These are phyloP conservation scores for Dichotomopilus funicola DNA, from an alignment of 2,329 filamentous ascomycete genomes.

Conservation along the genomic window DNA sequence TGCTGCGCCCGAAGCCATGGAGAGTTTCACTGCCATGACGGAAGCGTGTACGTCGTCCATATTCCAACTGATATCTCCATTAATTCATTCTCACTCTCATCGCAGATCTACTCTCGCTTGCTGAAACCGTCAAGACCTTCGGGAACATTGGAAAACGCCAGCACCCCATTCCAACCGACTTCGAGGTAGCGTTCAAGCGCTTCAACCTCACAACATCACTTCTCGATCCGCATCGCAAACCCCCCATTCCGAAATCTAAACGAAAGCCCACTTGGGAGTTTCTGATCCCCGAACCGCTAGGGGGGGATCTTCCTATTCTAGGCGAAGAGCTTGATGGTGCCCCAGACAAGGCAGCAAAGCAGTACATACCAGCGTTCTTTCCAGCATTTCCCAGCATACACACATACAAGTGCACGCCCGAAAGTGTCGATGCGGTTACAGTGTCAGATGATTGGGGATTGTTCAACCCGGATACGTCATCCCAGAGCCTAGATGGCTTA, in stretches of 20 bases:
- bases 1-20: conserved; percentile 50
- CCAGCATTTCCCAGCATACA: conserved; percentile 59
- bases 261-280: conserved; percentile 34
- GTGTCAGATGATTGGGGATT: conserved; percentile 27
- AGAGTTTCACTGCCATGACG: conserved; percentile 49
- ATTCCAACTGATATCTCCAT: too few species aligned
- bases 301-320: conserved; percentile 39
- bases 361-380: conserved; percentile 53
- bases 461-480: conserved; percentile 19
- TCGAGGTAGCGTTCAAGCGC: conserved; percentile 44
- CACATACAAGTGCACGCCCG: conserved; percentile 55
- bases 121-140: conserved; percentile 41
- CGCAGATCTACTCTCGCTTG: conserved; percentile 44
- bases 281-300: conserved; percentile 29
- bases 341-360: conserved; percentile 47
- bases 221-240: conserved; percentile 50
- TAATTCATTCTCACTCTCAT: neutral
- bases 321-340: conserved; percentile 53
- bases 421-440: conserved; percentile 32
- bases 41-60: conserved; percentile 46
- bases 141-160: conserved; percentile 46
- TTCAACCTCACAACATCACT: conserved; percentile 47
- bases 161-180: conserved; percentile 50
- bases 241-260: conserved; percentile 40
- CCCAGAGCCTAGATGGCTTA: conserved; percentile 16